phyloP scores from a whole-genome alignment of 805 yeast species.

The Limtongia smithiae region DNA sequence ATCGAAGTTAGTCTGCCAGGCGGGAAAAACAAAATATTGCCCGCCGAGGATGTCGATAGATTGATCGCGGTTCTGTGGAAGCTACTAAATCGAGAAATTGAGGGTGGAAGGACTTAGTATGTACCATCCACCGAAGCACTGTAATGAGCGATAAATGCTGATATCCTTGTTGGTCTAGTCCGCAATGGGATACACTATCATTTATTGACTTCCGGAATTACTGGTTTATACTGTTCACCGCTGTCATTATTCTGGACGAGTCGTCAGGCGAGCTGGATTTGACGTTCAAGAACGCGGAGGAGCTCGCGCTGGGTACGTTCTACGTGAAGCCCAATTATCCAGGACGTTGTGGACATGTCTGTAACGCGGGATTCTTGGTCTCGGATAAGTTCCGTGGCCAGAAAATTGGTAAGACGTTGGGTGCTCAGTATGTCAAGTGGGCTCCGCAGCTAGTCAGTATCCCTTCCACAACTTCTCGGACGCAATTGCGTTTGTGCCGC shows the following conservation, averaged over 20 bases:
- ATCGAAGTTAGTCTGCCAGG: conserved; percentile 6
- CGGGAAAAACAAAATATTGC: not conserved
- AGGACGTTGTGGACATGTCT: conserved; percentile 80
- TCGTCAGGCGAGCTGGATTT: conserved; percentile 26
- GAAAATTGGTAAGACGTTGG: conserved; percentile 69
- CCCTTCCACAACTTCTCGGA: not conserved
- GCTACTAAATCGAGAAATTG: conserved; percentile 63
- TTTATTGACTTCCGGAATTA: conserved; percentile 54
- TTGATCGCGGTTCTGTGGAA: conserved; percentile 1
- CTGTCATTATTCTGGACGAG: conserved; percentile 53
- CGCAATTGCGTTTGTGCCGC: too few relatives aligned
- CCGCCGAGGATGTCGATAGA: not conserved
- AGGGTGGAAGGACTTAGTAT: conserved; percentile 65
- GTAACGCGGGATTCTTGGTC: conserved; percentile 86
- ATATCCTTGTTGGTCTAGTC: conserved; percentile 34
- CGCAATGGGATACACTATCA: conserved; percentile 43
- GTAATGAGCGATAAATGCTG: not conserved
- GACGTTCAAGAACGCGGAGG: conserved; percentile 43
- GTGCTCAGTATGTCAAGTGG: conserved; percentile 59
- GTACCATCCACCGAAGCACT: too few relatives aligned
- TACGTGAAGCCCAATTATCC: conserved; percentile 75
- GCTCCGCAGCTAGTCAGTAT: conserved; percentile 56
- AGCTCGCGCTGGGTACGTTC: conserved; percentile 51
- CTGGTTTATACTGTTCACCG: conserved; percentile 67
- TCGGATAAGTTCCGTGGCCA: conserved; percentile 56